phyloP scores from a whole-genome alignment of 345 rosid species.

The Angophora floribunda region DNA sequence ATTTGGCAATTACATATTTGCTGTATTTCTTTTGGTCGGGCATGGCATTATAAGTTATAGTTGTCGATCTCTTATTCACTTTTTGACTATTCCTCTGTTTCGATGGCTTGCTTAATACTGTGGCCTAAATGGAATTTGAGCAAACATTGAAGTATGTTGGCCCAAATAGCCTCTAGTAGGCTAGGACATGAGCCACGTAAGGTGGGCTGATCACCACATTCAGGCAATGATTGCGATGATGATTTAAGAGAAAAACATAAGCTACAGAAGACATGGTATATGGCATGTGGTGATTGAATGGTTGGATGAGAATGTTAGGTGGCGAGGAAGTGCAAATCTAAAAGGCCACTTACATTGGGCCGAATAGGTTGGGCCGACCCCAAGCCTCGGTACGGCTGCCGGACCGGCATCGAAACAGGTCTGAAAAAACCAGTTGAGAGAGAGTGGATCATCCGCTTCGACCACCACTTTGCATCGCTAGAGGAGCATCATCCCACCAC shows the following conservation, averaged over 20 bases:
- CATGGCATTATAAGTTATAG: background rate
- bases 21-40: background rate
- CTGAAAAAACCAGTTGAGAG: background rate
- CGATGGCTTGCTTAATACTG: background rate
- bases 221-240: background rate
- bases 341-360: background rate
- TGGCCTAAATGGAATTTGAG: background rate
- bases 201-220: background rate
- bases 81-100: background rate
- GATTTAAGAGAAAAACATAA: too few relatives aligned
- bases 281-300: too few relatives aligned
- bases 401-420: accelerated
- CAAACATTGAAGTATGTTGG: background rate
- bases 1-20: background rate
- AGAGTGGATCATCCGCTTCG: background rate
- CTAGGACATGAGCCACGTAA: background rate
- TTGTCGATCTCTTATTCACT: background rate
- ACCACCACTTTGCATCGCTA: background rate
- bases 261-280: too few relatives aligned
- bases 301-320: too few relatives aligned
- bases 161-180: background rate
- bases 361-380: background rate
- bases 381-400: background rate
- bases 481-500: background rate
- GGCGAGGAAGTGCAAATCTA: too few relatives aligned